phyloP scores from a whole-genome alignment of 2,329 filamentous ascomycete genomes.

The Sporothrix globosa region DNA sequence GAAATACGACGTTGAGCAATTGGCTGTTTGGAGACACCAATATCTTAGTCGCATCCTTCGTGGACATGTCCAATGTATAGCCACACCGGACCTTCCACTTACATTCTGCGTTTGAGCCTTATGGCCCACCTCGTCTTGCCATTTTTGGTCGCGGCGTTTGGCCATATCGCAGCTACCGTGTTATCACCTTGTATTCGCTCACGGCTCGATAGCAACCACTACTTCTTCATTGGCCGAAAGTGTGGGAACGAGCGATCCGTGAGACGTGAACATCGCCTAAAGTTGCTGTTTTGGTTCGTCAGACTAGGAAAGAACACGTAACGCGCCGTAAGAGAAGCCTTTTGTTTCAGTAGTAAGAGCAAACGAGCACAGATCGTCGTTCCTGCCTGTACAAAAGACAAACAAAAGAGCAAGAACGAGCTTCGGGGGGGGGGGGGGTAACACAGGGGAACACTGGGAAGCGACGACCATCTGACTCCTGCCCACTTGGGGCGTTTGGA shows the following conservation, averaged over 20 bases:
- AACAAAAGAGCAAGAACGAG: neutral
- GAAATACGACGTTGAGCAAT: neutral
- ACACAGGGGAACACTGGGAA: constrained; percentile 3
- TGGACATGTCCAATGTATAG: neutral
- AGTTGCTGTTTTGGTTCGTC: neutral
- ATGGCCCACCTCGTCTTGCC: neutral
- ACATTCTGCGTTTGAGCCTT: neutral
- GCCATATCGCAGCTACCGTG: neutral
- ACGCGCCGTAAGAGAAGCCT: neutral
- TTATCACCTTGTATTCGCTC: neutral
- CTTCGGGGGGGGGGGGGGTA: neutral
- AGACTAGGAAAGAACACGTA: neutral
- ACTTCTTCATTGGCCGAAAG: neutral
- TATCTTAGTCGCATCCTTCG: neutral
- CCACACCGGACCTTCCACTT: constrained; percentile 18
- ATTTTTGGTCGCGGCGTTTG: neutral
- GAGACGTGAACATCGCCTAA: neutral
- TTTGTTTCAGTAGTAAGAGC: constrained; percentile 15
- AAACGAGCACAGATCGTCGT: neutral
- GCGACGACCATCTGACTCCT: neutral
- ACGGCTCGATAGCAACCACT: neutral
- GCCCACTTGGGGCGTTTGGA: neutral
- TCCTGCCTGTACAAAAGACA: neutral
- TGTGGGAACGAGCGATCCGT: neutral
- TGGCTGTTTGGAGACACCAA: neutral